These are phyloP conservation scores for Geopyxis carbonaria DNA, from an alignment of 495 filamentous ascomycete species.

Conservation along the genomic window DNA sequence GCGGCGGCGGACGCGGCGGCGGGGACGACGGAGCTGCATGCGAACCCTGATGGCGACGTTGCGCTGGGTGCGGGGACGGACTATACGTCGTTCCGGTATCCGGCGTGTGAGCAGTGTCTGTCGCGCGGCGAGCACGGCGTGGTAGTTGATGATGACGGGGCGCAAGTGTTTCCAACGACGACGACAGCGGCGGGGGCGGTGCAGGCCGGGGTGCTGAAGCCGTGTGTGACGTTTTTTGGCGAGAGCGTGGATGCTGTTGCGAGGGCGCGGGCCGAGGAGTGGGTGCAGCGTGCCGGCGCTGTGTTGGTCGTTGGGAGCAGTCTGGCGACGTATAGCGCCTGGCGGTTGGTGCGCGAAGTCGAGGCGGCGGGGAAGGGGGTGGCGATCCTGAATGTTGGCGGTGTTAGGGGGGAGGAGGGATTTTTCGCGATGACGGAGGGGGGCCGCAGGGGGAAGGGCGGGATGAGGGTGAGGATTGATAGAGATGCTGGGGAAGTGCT, in stretches of 20 bases:
- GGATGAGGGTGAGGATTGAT: slow-evolving; percentile 19
- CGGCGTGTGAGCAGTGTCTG: slow-evolving; percentile 69
- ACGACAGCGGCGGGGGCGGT: not conserved
- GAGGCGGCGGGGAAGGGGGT: slow-evolving; percentile 69
- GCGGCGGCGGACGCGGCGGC: slow-evolving; percentile 31
- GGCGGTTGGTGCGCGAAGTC: slow-evolving; percentile 70
- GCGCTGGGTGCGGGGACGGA: slow-evolving; percentile 77
- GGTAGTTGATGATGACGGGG: slow-evolving; percentile 67
- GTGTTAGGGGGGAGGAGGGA: slow-evolving; percentile 58
- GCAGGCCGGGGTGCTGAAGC: slow-evolving; percentile 47
- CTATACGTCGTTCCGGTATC: slow-evolving; percentile 81
- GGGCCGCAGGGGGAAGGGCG: slow-evolving; percentile 2
- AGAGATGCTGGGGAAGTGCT: slow-evolving; percentile 13
- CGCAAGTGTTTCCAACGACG: slow-evolving; percentile 17
- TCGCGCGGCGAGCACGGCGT: slow-evolving; percentile 35
- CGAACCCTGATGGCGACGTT: slow-evolving; percentile 89
- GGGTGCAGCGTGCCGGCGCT: slow-evolving; percentile 54
- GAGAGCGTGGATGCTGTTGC: slow-evolving; percentile 56
- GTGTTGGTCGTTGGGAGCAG: slow-evolving; percentile 75
- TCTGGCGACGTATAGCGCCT: slow-evolving; percentile 87
- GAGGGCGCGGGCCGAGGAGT: slow-evolving; percentile 60
- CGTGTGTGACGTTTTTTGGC: slow-evolving; percentile 87
- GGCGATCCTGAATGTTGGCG: slow-evolving; percentile 67
- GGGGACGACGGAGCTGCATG: slow-evolving; percentile 33
- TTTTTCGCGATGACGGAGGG: too few relatives aligned